Base-by-base conservation (phyloP, 257 asterid genomes). In the Craterostigma plantagineum region DNA sequence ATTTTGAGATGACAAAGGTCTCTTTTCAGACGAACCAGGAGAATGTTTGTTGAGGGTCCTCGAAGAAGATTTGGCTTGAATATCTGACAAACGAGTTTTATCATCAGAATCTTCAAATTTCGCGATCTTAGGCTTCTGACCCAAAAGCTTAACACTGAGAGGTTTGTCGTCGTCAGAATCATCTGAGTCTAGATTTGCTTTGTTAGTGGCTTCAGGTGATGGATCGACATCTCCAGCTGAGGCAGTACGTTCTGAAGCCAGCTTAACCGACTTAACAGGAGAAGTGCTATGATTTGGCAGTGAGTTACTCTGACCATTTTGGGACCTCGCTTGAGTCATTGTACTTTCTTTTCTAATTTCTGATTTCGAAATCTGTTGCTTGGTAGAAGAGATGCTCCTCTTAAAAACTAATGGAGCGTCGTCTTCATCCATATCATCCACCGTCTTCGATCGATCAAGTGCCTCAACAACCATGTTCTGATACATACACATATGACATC, bases 151-250 rank as follows among this genome's bases (percentile, higher is more conserved):
- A 42, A 69, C 52, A 49, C 67, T 67, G 59, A 90, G 78, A 39
- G 96, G 99, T 50, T 75, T 77, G 14, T 70, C 91, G 63, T 83
- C 99, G 44, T 84, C 96, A 52, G 92, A 77, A 63, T 72, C 82
- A 60, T 66, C 79, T 10, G 67, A 46, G n/a, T 65, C 73, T 40
- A 50, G 69, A 45, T 57, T 55, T 27, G 54, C 54, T 58, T 39
- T 46, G 53, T 37, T 47, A 45, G 63, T 59, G 48, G 67, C 61
- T 58, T 58, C 59, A 49, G 43, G 12, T 51, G 59, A 62, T 46
- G 49, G 61, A 50, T 64, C 56, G 62, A 49, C 73, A 51, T 41
- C 49, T 35, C 64, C 9, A 43, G 36, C 50, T 10, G 75, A 63
- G 18, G 67, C 45, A 23, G 76, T 63, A 46, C 70, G 63, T 52